Evolutionary conservation across 73 alveolate species (phyloP), one percentile per base, ranked within the genome.

Genomic region (Symbiodinium pilosum): DNA sequence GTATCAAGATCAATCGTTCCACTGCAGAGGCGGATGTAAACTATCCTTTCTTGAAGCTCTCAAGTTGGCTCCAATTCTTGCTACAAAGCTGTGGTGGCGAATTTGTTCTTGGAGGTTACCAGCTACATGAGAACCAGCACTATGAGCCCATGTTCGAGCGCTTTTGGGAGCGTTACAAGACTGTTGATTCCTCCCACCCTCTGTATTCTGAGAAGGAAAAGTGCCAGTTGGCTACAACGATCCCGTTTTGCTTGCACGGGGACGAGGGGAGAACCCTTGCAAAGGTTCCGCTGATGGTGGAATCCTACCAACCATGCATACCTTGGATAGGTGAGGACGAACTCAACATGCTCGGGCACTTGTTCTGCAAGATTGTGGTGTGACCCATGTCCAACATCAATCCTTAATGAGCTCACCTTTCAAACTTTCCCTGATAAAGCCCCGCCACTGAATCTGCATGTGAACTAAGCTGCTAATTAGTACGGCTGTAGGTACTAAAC

Each of bases 181-280:
- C 71, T 14, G 71, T 38, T 7, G 30, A 89, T 7, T 34, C 51
- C 12, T 11, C 34, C 0, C 95, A 89, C 87, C 87, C 73, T 26
- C 12, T 89, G 4, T 89, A 14, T n/a, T 21, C 8, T 12, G 0
- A 3, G 32, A 30, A 40, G 20, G n/a, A 36, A 24, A 14, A 21
- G 1, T 36, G 4, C 8, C 39, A 64, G 38, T 73, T 18, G 68
- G 34, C 24, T 24, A 32, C 52, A 3, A 40, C 87, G 38, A 42
- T 89, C 1, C 95, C 95, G 4, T 2, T 89, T 7, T 56, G 73
- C 36, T 3, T 89, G 2, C 95, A 89, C 16, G 95, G 87, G 1
- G 95, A 89, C n/a, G 87, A 89, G 95, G 95, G 95, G 24, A 54
- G 95, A 16, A 87, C 87, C 21, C 18, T 88, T 30, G 95, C 85